Evolutionary conservation across 805 yeast species (phyloP).

Genomic region (Teunomyces tritomae): DNA sequence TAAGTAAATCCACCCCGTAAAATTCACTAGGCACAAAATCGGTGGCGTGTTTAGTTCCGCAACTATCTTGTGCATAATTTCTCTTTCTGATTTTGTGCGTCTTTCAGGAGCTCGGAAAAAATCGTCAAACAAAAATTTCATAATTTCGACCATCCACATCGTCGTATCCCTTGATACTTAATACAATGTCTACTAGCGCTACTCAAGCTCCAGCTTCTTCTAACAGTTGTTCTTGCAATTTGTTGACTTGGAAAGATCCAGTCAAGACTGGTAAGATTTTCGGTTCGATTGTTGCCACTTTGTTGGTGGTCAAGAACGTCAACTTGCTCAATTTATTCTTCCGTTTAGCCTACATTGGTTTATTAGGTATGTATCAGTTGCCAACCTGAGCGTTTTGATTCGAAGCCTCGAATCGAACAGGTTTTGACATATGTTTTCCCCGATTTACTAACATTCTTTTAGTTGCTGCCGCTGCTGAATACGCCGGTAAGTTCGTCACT

Average conservation of each 20-base stretch:
- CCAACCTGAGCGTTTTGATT: neutral
- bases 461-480: slow-evolving; percentile 73
- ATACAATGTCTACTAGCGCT: slow-evolving; percentile 1
- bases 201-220: slow-evolving; percentile 5
- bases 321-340: slow-evolving; percentile 61
- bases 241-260: slow-evolving; percentile 78
- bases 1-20: neutral
- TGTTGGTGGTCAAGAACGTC: slow-evolving; percentile 59
- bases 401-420: too few species aligned
- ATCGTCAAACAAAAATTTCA: slow-evolving; percentile 3
- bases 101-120: slow-evolving; percentile 3
- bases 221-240: slow-evolving; percentile 15
- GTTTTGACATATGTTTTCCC: neutral
- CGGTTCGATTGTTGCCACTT: slow-evolving; percentile 55
- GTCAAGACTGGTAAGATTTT: slow-evolving; percentile 72
- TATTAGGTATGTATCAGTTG: slow-evolving; percentile 36
- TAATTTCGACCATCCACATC: neutral
- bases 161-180: neutral
- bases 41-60: neutral
- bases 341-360: slow-evolving; percentile 56
- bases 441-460: slow-evolving; percentile 24
- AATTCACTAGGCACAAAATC: neutral
- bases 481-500: slow-evolving; percentile 63
- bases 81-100: slow-evolving; percentile 2
- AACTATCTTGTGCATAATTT: slow-evolving; percentile 1